Conservation (phyloP, 2,329 filamentous ascomycete genomes). For the Triangularia setosa region DNA sequence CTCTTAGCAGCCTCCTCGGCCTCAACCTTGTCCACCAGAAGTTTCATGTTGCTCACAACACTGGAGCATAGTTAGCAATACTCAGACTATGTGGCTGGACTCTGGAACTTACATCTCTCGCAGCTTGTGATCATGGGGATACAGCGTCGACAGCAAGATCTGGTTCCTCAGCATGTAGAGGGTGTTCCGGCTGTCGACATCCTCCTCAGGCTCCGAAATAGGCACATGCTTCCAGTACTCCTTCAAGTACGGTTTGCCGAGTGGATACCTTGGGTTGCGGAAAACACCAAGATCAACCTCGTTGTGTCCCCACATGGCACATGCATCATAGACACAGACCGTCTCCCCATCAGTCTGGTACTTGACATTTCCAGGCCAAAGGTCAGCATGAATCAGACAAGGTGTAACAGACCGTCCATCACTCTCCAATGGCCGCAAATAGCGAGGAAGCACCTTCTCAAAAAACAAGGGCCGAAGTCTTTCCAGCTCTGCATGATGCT, state of each 20-base stretch:
- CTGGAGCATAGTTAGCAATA: slow-evolving; percentile 5
- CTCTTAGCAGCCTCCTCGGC: slow-evolving; percentile 12
- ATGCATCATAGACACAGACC: slow-evolving; percentile 25
- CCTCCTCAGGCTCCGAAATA: slow-evolving; percentile 28
- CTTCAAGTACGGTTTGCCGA: slow-evolving; percentile 25
- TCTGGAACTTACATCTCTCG: slow-evolving; percentile 16
- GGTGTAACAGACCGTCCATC: slow-evolving; percentile 25
- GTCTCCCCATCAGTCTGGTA: slow-evolving; percentile 11
- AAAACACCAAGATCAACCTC: slow-evolving; percentile 29
- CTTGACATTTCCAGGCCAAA: slow-evolving; percentile 29
- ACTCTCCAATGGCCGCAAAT: slow-evolving; percentile 24
- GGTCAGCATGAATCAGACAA: slow-evolving; percentile 26
- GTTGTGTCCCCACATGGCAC: slow-evolving; percentile 27
- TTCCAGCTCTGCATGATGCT: slow-evolving; percentile 18
- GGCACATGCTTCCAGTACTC: slow-evolving; percentile 28
- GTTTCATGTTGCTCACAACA: slow-evolving; percentile 19
- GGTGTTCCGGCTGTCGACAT: slow-evolving; percentile 29
- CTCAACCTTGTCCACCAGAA: slow-evolving; percentile 16
- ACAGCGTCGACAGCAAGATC: slow-evolving; percentile 25
- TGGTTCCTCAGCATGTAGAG: slow-evolving; percentile 29
- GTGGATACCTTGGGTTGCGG: slow-evolving; percentile 26
- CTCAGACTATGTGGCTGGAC: neutral
- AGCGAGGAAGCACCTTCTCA: slow-evolving; percentile 25
- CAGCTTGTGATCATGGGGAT: slow-evolving; percentile 20
- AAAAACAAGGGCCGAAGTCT: slow-evolving; percentile 22